These are phyloP conservation scores for Fraxinus velutina DNA, from an alignment of 305 asterid species.

Conservation along the genomic window DNA sequence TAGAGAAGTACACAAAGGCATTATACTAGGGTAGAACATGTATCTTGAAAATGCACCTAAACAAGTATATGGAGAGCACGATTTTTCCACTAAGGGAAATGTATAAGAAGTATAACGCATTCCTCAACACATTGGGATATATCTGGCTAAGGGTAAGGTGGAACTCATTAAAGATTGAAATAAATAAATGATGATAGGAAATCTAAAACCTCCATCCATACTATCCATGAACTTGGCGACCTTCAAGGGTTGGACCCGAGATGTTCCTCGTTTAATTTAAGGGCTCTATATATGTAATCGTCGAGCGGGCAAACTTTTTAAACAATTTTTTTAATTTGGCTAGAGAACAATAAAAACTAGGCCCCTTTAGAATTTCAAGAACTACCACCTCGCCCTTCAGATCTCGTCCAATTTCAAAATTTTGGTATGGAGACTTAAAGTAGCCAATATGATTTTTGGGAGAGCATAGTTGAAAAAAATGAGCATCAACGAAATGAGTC, in stretches of 20 bases:
- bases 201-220: not conserved
- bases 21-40: not conserved
- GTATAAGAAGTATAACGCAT: not conserved
- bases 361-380: not conserved
- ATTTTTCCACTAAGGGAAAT: not conserved
- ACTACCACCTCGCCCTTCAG: not conserved
- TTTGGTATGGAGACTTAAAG: not conserved
- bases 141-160: not conserved
- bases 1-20: not conserved
- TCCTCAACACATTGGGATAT: not conserved
- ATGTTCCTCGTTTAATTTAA: not conserved
- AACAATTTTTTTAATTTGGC: not conserved
- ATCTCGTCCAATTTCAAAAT: not conserved
- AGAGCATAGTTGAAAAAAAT: not conserved
- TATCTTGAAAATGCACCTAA: not conserved
- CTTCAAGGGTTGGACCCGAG: not conserved
- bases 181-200: not conserved
- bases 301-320: too few species aligned
- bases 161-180: not conserved
- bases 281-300: not conserved
- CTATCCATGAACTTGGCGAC: not conserved
- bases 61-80: not conserved
- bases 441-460: not conserved
- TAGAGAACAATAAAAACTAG: too few species aligned
- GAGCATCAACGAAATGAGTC: not conserved